Percentiles rank a stretch among this genome's conserved stretches.
These are phyloP conservation scores for Candida railenensis DNA, from an alignment of 805 yeast genomes.

Conservation along the genomic window DNA sequence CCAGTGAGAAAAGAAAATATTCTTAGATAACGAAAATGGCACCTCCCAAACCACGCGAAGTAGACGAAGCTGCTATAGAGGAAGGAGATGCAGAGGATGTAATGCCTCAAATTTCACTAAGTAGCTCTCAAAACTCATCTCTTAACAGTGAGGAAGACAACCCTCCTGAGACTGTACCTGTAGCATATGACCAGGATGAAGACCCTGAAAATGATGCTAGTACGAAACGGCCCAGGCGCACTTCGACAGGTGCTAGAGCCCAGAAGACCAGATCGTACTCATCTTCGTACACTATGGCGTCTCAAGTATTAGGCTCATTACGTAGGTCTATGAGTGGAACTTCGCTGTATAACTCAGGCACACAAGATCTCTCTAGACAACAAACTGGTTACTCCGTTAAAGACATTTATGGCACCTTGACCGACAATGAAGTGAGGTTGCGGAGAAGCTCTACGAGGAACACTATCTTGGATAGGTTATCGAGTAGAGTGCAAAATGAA, in stretches of 20 bases:
- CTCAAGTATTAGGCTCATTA: not conserved
- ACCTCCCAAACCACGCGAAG: not conserved
- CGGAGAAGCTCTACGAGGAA: slow-evolving; percentile 44
- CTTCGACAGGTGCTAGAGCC: not conserved
- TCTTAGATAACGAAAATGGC: too few relatives aligned
- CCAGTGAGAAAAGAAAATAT: too few relatives aligned
- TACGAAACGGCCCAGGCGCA: not conserved
- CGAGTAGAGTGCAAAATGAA: slow-evolving; percentile 21
- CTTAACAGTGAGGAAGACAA: slow-evolving; percentile 3
- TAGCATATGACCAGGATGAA: not conserved
- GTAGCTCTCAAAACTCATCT: not conserved
- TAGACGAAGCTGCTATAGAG: not conserved
- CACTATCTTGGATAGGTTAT: slow-evolving; percentile 40
- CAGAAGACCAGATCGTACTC: not conserved
- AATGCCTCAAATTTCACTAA: not conserved
- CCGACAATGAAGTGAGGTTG: slow-evolving; percentile 35
- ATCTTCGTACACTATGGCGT: not conserved
- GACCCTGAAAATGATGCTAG: not conserved
- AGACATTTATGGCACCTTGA: slow-evolving; percentile 42
- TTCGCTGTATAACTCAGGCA: not conserved
- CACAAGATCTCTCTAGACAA: slow-evolving; percentile 3
- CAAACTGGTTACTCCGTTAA: slow-evolving; percentile 23
- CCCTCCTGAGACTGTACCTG: not conserved
- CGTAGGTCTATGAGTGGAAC: slow-evolving; percentile 1
- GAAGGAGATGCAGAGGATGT: not conserved